These are phyloP conservation scores for Globisporangium sylvaticum DNA, from an alignment of 352 stramenopile genomes.

Conservation along the genomic window DNA sequence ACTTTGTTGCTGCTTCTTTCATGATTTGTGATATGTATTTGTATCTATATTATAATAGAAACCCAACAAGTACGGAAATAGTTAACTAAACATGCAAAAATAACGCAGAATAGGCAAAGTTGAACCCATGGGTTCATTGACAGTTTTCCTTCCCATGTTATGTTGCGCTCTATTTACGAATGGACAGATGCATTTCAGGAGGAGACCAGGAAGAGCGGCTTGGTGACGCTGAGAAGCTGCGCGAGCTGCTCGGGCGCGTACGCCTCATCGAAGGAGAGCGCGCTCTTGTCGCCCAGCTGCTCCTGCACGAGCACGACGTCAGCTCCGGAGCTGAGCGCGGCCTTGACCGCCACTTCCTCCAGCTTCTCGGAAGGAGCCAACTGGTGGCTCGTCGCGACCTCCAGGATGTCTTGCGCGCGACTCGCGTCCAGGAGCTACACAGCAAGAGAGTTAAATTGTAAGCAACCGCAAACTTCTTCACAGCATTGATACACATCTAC, in stretches of 20 bases:
- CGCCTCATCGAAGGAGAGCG: constrained; percentile 27
- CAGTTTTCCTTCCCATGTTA: background rate
- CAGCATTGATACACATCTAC: background rate
- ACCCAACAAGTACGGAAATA: background rate
- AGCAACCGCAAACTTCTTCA: background rate
- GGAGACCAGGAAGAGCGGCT: constrained; percentile 37
- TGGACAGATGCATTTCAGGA: background rate
- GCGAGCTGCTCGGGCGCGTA: constrained; percentile 44
- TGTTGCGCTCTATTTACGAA: background rate
- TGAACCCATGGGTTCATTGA: constrained; percentile 6
- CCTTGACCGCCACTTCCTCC: constrained; percentile 53
- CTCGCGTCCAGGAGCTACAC: constrained; percentile 46
- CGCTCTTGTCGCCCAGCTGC: constrained; percentile 34
- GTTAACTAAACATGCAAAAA: background rate
- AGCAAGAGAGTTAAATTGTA: constrained; percentile 6
- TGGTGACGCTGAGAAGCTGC: constrained; percentile 24
- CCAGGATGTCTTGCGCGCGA: constrained; percentile 39
- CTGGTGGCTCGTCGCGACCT: constrained; percentile 25
- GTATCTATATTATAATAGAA: background rate
- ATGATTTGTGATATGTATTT: too few species aligned
- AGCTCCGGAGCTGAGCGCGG: constrained; percentile 45
- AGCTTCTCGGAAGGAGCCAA: constrained; percentile 15
- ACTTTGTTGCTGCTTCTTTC: too few species aligned
- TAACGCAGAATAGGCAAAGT: background rate
- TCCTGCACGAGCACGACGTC: constrained; percentile 65